Percentiles rank a stretch among this genome's conserved stretches.
Evolutionary conservation across 2,329 filamentous ascomycete species (phyloP).

Genomic region (Colletotrichum somersetense): DNA sequence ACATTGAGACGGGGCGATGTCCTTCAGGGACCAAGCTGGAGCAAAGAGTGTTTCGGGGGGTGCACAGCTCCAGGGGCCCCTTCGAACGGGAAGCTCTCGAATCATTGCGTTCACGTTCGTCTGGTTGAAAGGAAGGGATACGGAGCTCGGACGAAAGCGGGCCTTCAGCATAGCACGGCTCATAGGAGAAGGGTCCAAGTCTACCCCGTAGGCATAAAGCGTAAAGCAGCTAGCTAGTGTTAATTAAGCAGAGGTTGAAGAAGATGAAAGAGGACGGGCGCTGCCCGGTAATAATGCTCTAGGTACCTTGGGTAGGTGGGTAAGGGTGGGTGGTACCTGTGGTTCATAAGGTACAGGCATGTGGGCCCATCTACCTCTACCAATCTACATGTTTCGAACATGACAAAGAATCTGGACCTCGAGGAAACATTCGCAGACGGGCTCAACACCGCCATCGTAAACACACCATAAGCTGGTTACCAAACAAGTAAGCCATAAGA

Average conservation of each 20-base stretch:
- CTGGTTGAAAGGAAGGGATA: background rate
- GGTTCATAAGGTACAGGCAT: no score
- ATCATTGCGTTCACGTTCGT: slow-evolving; percentile 26
- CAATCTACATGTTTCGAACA: background rate
- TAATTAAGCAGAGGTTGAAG: background rate
- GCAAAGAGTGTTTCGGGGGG: slow-evolving; percentile 39
- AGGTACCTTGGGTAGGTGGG: background rate
- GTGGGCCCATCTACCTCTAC: no score
- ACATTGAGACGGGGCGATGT: slow-evolving; percentile 22
- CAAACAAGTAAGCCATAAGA: background rate
- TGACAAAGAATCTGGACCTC: background rate
- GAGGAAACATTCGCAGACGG: background rate
- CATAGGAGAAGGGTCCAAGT: background rate
- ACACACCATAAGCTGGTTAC: background rate
- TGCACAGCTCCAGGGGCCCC: slow-evolving; percentile 13
- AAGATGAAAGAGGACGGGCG: no score
- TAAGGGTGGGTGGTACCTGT: no score
- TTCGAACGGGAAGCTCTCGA: background rate
- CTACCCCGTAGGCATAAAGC: background rate
- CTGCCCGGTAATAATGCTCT: no score
- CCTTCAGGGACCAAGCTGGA: slow-evolving; percentile 33
- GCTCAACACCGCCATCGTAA: background rate
- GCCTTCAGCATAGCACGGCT: background rate
- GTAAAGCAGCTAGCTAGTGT: background rate
- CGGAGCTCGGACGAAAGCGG: background rate